Percentiles rank a stretch among this genome's conserved stretches.
Evolutionary conservation across 441 rosid species (phyloP).

Genomic region (Macaranga tanarius): DNA sequence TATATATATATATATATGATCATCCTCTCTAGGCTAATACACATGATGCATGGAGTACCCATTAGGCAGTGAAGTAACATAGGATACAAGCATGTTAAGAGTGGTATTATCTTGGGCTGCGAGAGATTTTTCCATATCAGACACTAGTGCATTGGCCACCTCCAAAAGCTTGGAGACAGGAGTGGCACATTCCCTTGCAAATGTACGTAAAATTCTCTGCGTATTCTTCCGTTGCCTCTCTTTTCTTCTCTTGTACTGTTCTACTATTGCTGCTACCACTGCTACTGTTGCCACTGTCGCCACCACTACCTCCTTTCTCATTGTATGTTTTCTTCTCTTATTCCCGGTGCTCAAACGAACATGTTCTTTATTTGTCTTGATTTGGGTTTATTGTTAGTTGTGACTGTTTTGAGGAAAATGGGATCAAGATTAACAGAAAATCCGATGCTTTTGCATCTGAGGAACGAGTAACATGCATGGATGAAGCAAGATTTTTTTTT

Average conservation of each 20-base stretch:
- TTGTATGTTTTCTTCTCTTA: slow-evolving; percentile 15
- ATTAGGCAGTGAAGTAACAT: slow-evolving; percentile 44
- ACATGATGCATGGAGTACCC: slow-evolving; percentile 36
- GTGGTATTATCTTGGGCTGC: slow-evolving; percentile 26
- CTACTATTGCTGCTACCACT: slow-evolving; percentile 25
- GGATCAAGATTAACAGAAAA: slow-evolving; percentile 17
- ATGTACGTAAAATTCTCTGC: slow-evolving; percentile 45
- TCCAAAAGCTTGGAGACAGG: slow-evolving; percentile 57
- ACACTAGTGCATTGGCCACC: slow-evolving; percentile 46
- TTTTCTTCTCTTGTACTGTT: slow-evolving; percentile 38
- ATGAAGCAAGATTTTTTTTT: too few relatives aligned
- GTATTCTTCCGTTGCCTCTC: slow-evolving; percentile 40
- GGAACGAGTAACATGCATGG: slow-evolving; percentile 24
- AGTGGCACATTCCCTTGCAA: slow-evolving; percentile 62
- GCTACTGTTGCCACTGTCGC: slow-evolving; percentile 29
- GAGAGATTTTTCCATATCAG: slow-evolving; percentile 47
- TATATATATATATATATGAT: neutral
- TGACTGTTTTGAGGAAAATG: neutral
- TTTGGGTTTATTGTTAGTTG: neutral
- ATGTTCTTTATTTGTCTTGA: neutral
- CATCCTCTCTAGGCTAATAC: too few relatives aligned
- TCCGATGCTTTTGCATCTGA: slow-evolving; percentile 22
- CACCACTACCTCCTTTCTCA: slow-evolving; percentile 38
- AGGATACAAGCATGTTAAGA: slow-evolving; percentile 51
- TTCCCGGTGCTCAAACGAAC: neutral